Evolutionary conservation across 805 yeast species (phyloP), one percentile per base, ranked within the genome.

Genomic region (Candida michaelii): DNA sequence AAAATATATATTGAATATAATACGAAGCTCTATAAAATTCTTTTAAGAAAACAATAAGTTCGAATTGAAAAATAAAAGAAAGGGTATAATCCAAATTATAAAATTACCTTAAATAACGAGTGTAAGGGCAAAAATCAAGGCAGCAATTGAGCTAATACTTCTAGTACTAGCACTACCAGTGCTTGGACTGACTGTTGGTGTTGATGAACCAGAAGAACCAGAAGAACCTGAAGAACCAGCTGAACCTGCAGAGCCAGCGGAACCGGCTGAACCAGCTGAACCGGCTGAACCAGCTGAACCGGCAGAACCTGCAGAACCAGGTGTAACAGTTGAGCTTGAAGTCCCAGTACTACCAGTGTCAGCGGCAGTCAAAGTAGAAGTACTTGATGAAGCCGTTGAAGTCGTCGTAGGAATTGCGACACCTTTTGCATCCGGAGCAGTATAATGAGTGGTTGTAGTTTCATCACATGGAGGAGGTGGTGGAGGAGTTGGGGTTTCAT

Each of bases 241-340:
- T 8, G 18, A 5, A 29, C 17, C 31, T 13, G 36, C 27, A 5
- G 25, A 4, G 6, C 5, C 36, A 9, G 27, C 4, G 15, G 13
- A 19, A 19, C 67, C 59, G 21, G 16, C 16, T 27, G 18, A 21
- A 13, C 35, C 3, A 15, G 13, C 21, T 27, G 40, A 15, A 13
- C n/a, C 19, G 13, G 18, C 14, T 27, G 21, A 30, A 23, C 36
- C 14, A 30, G 18, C 34, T 16, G 34, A 12, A 16, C 23, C 3
- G n/a, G 23, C 5, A 30, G 13, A 16, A 10, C 10, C 36, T 15
- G 36, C 9, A 7, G 36, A 8, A 3, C 25, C 24, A 18, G 24
- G 16, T 13, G 24, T 4, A 17, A 7, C 24, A 12, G 24, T 18
- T 15, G 33, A 16, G 7, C 15, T 9, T 7, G 19, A 7, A 5